Base-by-base conservation (phyloP, 768 basidiomycete species). In the Tricholoma terreum region DNA sequence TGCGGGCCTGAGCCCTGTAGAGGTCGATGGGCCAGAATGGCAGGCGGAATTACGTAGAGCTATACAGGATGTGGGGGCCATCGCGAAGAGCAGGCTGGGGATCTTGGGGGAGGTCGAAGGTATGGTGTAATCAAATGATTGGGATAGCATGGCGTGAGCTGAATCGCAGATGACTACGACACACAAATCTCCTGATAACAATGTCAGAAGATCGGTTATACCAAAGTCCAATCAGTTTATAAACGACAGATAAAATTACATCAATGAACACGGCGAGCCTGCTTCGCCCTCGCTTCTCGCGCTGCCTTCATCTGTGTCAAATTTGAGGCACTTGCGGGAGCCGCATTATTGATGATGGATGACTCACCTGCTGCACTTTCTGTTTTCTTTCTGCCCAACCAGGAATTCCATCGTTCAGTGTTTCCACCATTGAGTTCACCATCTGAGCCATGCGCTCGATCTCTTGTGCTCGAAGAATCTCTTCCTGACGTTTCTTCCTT, bases 81-180 rank as follows among this genome's bases (percentile, higher is more conserved):
- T 96, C 58, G 94, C 91, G 17, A 84, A 85, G 72, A 85, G 83
- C 64, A 77, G 92, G 56, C 62, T 91, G 66, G 66, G 64, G 31
- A 68, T 77, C 21, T 66, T 87, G 61, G 77, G 76, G 6, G n/a
- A n/a, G n/a, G 71, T 75, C 8, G 68, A 71, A 66, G 63, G 65
- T 67, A 63, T 22, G 57, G 10, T 38, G 10, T 24, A 48, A 48
- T 54, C 53, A 10, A 15, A 27, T 6, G 7, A 17, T 35, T 11
- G 36, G 35, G 19, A 56, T 50, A 11, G 9, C 46, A 31, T 55
- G 27, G 30, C 40, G 21, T 56, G 50, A 53, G 54, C 46, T 49
- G 35, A 11, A 40, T 56, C 15, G 46, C 14, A 30, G 46, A 49
- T 31, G n/a, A 31, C 27, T 45, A 45, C 17, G 9, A 10, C 11